Evolutionary conservation across 768 basidiomycete genomes (phyloP), one percentile per base, ranked within the genome.

Genomic region (Galerina sulciceps): DNA sequence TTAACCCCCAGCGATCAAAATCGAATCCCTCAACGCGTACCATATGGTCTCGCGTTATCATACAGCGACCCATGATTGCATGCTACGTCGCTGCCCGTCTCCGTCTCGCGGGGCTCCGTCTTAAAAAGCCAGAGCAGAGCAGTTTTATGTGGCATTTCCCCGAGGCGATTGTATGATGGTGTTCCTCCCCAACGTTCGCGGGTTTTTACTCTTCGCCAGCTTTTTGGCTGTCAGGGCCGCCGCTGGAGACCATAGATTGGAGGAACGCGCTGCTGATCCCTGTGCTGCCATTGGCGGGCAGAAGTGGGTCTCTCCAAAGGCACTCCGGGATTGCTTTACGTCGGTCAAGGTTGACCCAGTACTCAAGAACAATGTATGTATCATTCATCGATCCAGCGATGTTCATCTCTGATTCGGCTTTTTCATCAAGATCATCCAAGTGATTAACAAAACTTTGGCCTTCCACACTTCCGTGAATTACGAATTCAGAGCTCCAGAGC

Each of bases 401-500:
- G 4, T 36, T 6, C 42, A 10, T 26, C 42, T 35, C 41, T 50
- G n/a, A 23, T 31, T 18, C 36, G 13, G 5, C 20, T 11, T 45
- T n/a, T 51, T 55, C n/a, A 26, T 50, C 17, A 55, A 86, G 85
- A 84, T 83, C 43, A 73, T 87, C n/a, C 79, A 86, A 56, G 83
- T 85, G 2, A 72, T 85, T 55, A 85, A 78, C 66, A 85, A 82
- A 63, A 83, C 83, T 1, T 69, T 86, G n/a, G 80, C 81, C 14
- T 86, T 88, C 68, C 86, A 87, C 64, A 83, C 85, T 0, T 86
- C 85, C 1, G 79, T 82, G 23, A 86, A 86, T 68, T 87, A 85
- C 59, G 78, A 86, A 65, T 76, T 83, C 45, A 68, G 69, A 41
- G 85, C 85, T 0, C 85, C 85, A 1, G 65, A 70, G 37, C 85